A percentile compares a stretch with the other conserved stretches of the same genome.
phyloP scores from a whole-genome alignment of 2,329 filamentous ascomycete genomes.

The Aspergillus sp. region DNA sequence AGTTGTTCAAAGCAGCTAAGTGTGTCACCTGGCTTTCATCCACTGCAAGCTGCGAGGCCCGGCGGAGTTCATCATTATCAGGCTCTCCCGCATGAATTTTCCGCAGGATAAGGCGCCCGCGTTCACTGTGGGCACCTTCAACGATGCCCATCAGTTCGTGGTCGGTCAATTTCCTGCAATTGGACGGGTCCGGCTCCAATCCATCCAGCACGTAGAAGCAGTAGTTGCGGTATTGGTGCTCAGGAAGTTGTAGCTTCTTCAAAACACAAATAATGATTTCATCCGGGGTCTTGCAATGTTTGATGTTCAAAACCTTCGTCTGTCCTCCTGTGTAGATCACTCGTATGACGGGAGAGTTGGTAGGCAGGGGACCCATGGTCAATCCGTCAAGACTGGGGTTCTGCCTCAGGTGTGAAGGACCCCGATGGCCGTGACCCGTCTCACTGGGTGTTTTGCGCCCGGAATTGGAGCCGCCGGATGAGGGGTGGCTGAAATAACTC shows the following conservation, averaged over 20 bases:
- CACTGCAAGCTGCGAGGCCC: slow-evolving; percentile 82
- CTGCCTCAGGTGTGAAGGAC: slow-evolving; percentile 71
- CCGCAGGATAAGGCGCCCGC: slow-evolving; percentile 84
- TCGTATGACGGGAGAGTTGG: slow-evolving; percentile 83
- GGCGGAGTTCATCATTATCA: slow-evolving; percentile 77
- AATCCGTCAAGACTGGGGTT: slow-evolving; percentile 82
- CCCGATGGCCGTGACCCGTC: slow-evolving; percentile 57
- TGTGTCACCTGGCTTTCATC: slow-evolving; percentile 80
- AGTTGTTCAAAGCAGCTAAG: slow-evolving; percentile 55
- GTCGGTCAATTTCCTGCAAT: slow-evolving; percentile 80
- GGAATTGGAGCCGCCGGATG: slow-evolving; percentile 52
- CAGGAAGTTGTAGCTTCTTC: slow-evolving; percentile 80
- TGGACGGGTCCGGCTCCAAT: slow-evolving; percentile 73
- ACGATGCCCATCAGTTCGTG: slow-evolving; percentile 88
- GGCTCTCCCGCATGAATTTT: slow-evolving; percentile 93
- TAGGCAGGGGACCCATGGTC: slow-evolving; percentile 79
- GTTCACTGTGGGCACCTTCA: slow-evolving; percentile 79
- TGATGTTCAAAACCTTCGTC: slow-evolving; percentile 91
- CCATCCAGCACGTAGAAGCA: slow-evolving; percentile 94
- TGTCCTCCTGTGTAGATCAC: slow-evolving; percentile 90
- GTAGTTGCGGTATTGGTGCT: slow-evolving; percentile 90
- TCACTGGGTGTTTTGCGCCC: slow-evolving; percentile 63
- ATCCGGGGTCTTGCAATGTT: slow-evolving; percentile 85
- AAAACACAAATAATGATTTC: slow-evolving; percentile 89
- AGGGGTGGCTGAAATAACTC: slow-evolving; percentile 55